Conservation (phyloP, 2,329 filamentous ascomycete genomes). For the Coniochaeta hoffmannii region DNA sequence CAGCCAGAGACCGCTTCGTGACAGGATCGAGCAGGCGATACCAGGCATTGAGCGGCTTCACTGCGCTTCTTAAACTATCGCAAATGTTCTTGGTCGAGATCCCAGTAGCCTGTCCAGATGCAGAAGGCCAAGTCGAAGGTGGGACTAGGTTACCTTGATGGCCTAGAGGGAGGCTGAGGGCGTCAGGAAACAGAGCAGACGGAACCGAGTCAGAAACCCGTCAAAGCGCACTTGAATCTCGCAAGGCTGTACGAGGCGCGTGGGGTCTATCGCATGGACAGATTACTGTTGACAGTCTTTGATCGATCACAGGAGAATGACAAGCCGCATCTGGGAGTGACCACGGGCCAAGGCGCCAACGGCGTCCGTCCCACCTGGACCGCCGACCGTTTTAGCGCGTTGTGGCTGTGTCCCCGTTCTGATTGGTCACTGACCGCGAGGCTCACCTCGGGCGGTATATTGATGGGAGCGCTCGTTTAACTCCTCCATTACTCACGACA, state of each 20-base stretch:
- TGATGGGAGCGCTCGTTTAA: no score
- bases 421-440: conserved; percentile 1
- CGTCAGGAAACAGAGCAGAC: background rate
- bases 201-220: background rate
- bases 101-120: no score
- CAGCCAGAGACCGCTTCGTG: background rate
- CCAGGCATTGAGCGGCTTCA: background rate
- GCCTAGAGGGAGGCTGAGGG: background rate
- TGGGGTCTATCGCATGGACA: background rate
- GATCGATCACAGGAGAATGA: background rate
- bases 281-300: background rate
- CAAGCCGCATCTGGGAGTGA: background rate
- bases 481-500: no score
- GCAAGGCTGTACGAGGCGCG: background rate
- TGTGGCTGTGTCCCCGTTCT: background rate
- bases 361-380: background rate
- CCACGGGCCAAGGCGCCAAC: background rate
- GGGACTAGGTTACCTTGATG: background rate
- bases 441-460: background rate
- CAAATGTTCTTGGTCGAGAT: no score
- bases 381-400: background rate
- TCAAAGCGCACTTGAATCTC: background rate
- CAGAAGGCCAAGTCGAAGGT: no score
- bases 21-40: background rate
- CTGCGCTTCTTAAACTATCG: background rate